Evolutionary conservation across 2,329 filamentous ascomycete genomes (phyloP), one percentile per base, ranked within the genome.

Genomic region (Colletotrichum zoysiae): DNA sequence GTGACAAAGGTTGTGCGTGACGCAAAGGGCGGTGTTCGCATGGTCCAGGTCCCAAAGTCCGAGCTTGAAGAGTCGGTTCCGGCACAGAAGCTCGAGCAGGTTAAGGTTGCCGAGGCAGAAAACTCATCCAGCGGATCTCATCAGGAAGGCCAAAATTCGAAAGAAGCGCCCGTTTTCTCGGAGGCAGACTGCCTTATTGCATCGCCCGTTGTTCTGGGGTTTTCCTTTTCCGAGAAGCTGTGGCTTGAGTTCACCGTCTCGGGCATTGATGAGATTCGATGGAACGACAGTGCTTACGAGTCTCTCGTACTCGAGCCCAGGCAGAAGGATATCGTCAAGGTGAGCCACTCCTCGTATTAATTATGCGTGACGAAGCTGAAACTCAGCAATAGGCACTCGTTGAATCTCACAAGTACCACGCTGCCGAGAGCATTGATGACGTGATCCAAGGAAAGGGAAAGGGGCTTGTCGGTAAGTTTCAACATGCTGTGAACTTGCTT

Each of bases 161-260:
- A 81, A 66, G 75, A 75, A 20, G 73, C 79, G 3, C 86, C 86
- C 1, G 84, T 88, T 26, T 95, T 96, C 79, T 92, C 88, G 0
- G 93, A 96, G 60, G 94, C 97, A 73, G 93, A 97, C 75, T 91
- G 96, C 33, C 84, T 97, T 7, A 91, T 97, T 60, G 91, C 94
- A 2, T 95, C 93, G 2, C 92, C 95, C 0, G 91, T 97, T 0
- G 93, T 97, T 0, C 87, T 97, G 1, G 95, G 95, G 0, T 97
- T 97, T 76, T 90, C 93, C 0, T 97, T 97, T 79, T 90, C 89
- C 1, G 94, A 97, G 81, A 97, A 97, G 82, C 85, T 94, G 12
- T 98, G 95, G 95, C 87, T 97, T 0, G 94, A 97, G 79, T 94
- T 97, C 76, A 91, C 90, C 0, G 91, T 98, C 26, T 93, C 92